Conservation (phyloP, 306 rosid genomes). For the Glycine soja region DNA sequence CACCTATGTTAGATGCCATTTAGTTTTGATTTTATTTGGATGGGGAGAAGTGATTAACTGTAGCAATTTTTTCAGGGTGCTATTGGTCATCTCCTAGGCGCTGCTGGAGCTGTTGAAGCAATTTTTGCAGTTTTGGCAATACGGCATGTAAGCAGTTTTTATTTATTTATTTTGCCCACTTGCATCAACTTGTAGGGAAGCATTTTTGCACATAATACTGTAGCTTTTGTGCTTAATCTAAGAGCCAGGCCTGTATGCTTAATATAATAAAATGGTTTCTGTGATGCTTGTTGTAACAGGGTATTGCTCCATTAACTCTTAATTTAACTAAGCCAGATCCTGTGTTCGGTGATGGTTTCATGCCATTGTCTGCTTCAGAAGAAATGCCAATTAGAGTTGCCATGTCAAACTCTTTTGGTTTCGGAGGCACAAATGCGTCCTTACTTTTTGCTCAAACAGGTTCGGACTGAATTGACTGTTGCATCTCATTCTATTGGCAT, state of each 20-base stretch:
- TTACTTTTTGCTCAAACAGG: constrained; percentile 71
- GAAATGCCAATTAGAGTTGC: constrained; percentile 75
- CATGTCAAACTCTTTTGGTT: constrained; percentile 92
- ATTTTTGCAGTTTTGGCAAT: constrained; percentile 86
- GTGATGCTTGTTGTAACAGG: constrained; percentile 61
- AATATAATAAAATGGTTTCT: constrained; percentile 2
- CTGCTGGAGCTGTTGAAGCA: constrained; percentile 99
- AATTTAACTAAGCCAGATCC: constrained; percentile 88
- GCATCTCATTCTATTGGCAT: constrained; percentile 28
- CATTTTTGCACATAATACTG: constrained; percentile 11
- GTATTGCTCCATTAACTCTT: constrained; percentile 89
- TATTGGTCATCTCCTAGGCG: constrained; percentile 93
- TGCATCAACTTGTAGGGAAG: constrained; percentile 22
- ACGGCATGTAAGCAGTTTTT: constrained; percentile 58
- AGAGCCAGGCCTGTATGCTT: constrained; percentile 29
- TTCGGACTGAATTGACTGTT: constrained; percentile 33
- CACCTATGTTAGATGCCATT: constrained; percentile 29
- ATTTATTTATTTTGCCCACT: neutral
- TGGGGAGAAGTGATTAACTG: constrained; percentile 33
- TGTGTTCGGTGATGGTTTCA: constrained; percentile 66
- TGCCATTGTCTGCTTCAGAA: constrained; percentile 71
- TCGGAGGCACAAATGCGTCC: constrained; percentile 96
- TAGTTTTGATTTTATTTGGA: neutral
- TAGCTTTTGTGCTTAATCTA: constrained; percentile 35
- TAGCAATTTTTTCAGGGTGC: constrained; percentile 72